Evolutionary conservation across 192 early-diverging fungal genomes (phyloP).

Genomic region (Rhizoclosmatium globosum): DNA sequence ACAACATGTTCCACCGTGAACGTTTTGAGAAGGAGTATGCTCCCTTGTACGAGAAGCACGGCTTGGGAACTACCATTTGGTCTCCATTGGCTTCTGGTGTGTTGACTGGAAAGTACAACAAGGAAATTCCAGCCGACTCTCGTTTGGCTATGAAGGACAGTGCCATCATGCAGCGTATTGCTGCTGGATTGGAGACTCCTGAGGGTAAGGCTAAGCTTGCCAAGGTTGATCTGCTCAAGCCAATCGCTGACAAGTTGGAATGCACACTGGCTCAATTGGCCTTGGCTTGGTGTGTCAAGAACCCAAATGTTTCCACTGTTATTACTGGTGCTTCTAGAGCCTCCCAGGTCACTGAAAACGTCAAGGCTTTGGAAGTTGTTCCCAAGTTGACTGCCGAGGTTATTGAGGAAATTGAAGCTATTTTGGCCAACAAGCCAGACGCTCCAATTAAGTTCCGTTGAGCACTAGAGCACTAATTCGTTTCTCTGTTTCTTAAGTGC

Average conservation of each 20-base stretch:
- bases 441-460: slow-evolving; percentile 28
- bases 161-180: slow-evolving; percentile 65
- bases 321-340: slow-evolving; percentile 67
- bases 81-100: slow-evolving; percentile 78
- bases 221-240: slow-evolving; percentile 65
- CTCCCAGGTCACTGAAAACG: slow-evolving; percentile 78
- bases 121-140: slow-evolving; percentile 70
- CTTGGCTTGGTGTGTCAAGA: slow-evolving; percentile 79
- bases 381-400: slow-evolving; percentile 73
- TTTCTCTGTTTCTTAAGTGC: no score
- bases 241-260: slow-evolving; percentile 67
- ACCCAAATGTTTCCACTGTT: slow-evolving; percentile 63
- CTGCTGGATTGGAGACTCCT: slow-evolving; percentile 58
- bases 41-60: slow-evolving; percentile 72
- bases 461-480: no score
- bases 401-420: slow-evolving; percentile 71
- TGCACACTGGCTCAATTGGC: slow-evolving; percentile 73
- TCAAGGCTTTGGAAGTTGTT: slow-evolving; percentile 65
- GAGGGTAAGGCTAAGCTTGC: slow-evolving; percentile 75
- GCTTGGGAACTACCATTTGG: slow-evolving; percentile 79
- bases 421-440: slow-evolving; percentile 75
- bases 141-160: slow-evolving; percentile 70
- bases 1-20: slow-evolving; percentile 87
- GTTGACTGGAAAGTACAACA: slow-evolving; percentile 78
- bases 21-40: slow-evolving; percentile 54